Evolutionary conservation across 768 basidiomycete species (phyloP), one percentile per base, ranked within the genome.

Genomic region (Tricholoma sp.): DNA sequence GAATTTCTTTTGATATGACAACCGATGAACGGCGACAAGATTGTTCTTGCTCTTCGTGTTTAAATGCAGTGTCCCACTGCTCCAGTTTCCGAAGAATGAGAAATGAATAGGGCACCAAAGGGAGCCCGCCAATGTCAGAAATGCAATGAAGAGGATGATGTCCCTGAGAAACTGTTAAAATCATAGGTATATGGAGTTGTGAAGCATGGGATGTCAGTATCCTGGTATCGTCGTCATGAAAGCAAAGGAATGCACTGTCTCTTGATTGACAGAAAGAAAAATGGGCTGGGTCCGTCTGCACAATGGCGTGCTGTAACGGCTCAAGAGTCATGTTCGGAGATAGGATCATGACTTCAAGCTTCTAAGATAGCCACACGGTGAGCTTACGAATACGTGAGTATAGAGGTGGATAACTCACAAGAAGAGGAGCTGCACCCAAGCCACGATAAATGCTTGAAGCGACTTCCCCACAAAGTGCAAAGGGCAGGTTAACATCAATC

Each of bases 61-160:
- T 20, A 41, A 3, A n/a, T 29, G 17, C 20, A 37, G 37, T 41
- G 17, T 58, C 60, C 60, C 60, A 61, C 4, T 59, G 55, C 9
- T 39, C 31, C 2, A 61, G 55, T 18, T 50, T 49, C 37, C 51
- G 55, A n/a, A 61, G 49, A 28, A 59, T 41, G 6, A 61, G 13
- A 31, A 54, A 58, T 0, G 55, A 34, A 32, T 42, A 61, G 6
- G 60, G 60, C 0, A 57, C 60, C 8, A 61, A 37, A 17, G 57
- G 57, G 20, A 59, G 9, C 1, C 52, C 53, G 10, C 54, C 36
- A 9, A 61, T 15, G 52, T 39, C 18, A 9, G 17, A 42, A 12
- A 52, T 6, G 13, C 24, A 15, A 31, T 2, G 10, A 31, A 7
- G 37, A 1, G 52, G n/a, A 13, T 24, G 34, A 4, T 1, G 6